Conservation (phyloP, 768 basidiomycete genomes). For the Rhizopogon roseolus region DNA sequence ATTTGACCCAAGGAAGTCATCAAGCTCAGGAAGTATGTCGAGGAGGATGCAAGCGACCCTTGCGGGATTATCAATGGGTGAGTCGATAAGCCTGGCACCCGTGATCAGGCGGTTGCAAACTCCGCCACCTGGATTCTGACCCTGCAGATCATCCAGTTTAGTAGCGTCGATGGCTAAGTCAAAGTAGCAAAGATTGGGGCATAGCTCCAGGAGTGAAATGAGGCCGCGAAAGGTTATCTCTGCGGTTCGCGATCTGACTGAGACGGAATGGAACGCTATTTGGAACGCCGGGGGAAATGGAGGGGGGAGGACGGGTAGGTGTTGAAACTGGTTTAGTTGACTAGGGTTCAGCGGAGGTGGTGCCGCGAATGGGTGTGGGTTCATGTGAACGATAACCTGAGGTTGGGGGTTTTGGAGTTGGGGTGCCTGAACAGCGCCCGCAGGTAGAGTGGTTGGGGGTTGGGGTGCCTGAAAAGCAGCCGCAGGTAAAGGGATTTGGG, state of each 20-base stretch:
- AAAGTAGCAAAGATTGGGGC: slow-evolving; percentile 1
- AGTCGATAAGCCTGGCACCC: neutral
- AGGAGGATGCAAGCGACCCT: neutral
- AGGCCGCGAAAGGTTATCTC: neutral
- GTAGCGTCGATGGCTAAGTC: neutral
- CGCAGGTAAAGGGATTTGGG: too few species aligned
- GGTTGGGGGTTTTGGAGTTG: neutral
- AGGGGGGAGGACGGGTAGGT: neutral
- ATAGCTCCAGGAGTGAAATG: neutral
- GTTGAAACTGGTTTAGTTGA: neutral
- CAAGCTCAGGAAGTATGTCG: slow-evolving; percentile 2
- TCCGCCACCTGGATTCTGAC: neutral
- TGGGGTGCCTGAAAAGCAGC: neutral
- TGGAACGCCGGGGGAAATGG: neutral
- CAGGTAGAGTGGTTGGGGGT: neutral
- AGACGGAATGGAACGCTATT: neutral
- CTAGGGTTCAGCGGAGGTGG: neutral
- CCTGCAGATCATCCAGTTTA: neutral
- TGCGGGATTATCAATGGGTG: neutral
- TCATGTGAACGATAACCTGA: neutral
- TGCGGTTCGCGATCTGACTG: neutral
- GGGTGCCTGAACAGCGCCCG: neutral
- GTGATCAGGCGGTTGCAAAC: slow-evolving; percentile 1
- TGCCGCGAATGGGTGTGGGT: neutral
- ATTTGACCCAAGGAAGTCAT: neutral